phyloP scores from a whole-genome alignment of 2,329 filamentous ascomycete genomes.

The Alternaria sp. region DNA sequence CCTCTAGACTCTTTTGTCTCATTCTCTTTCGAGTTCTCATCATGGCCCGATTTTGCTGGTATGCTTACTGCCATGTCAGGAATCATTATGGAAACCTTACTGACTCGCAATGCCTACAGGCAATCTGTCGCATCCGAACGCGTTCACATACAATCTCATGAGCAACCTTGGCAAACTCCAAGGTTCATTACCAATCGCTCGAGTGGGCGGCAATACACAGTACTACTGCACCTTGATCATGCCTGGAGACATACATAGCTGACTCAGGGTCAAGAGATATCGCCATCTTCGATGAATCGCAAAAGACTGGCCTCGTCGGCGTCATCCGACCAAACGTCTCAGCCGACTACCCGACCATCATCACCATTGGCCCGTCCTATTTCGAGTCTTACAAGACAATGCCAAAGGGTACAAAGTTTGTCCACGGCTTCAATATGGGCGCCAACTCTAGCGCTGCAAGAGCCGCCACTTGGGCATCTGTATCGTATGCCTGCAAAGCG shows the following conservation, averaged over 20 bases:
- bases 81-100: background rate
- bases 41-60: slow-evolving; percentile 16
- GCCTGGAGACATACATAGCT: no score
- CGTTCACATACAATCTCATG: slow-evolving; percentile 67
- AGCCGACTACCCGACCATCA: slow-evolving; percentile 67
- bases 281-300: slow-evolving; percentile 10
- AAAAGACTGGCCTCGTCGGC: slow-evolving; percentile 54
- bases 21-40: slow-evolving; percentile 11
- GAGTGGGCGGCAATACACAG: slow-evolving; percentile 71
- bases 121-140: slow-evolving; percentile 64
- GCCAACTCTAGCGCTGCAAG: slow-evolving; percentile 57
- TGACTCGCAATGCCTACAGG: slow-evolving; percentile 36
- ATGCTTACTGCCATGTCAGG: background rate
- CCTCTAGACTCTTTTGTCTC: slow-evolving; percentile 13
- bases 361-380: slow-evolving; percentile 68
- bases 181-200: slow-evolving; percentile 66
- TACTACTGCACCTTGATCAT: slow-evolving; percentile 54
- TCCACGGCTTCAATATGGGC: slow-evolving; percentile 68
- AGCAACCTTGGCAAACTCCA: slow-evolving; percentile 64
- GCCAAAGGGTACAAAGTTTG: slow-evolving; percentile 63
- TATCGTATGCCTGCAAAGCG: slow-evolving; percentile 65
- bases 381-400: slow-evolving; percentile 68
- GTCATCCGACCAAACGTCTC: slow-evolving; percentile 61
- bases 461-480: slow-evolving; percentile 62
- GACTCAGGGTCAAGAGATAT: background rate